These are phyloP conservation scores for Lunasporangiospora selenospora DNA, from an alignment of 192 early-diverging fungal genomes.

Conservation along the genomic window DNA sequence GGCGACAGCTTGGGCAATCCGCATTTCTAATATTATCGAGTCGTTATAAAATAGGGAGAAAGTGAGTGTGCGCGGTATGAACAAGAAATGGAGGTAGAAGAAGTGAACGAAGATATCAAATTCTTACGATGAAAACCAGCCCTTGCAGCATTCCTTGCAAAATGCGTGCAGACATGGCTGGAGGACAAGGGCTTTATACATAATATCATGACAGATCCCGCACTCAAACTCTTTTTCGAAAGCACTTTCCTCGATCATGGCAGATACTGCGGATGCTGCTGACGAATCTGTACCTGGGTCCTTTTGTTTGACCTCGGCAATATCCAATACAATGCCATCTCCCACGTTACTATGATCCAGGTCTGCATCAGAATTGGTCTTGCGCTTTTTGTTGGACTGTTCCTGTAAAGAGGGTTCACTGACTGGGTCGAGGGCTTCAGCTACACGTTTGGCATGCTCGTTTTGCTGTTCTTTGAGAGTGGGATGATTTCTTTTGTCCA, in stretches of 20 bases:
- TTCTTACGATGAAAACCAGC: constrained; percentile 31
- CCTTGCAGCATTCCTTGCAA: constrained; percentile 37
- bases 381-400: no score
- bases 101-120: neutral
- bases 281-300: no score
- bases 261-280: no score
- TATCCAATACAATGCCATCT: no score
- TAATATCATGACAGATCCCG: constrained; percentile 46
- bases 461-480: neutral
- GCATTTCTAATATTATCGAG: constrained; percentile 9
- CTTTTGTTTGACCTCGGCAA: no score
- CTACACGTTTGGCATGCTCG: constrained; percentile 8
- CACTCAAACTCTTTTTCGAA: constrained; percentile 44
- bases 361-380: no score
- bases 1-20: constrained; percentile 27
- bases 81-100: no score
- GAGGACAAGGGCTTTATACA: constrained; percentile 36
- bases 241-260: constrained; percentile 16
- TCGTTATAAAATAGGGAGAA: no score
- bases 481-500: constrained; percentile 15
- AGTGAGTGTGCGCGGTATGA: no score
- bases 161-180: constrained; percentile 46
- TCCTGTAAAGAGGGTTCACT: no score
- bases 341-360: no score
- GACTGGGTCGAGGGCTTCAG: no score